Percentiles rank a stretch among this genome's conserved stretches.
Evolutionary conservation across 2,329 filamentous ascomycete genomes (phyloP).

Genomic region (Knoxdaviesia capensis): DNA sequence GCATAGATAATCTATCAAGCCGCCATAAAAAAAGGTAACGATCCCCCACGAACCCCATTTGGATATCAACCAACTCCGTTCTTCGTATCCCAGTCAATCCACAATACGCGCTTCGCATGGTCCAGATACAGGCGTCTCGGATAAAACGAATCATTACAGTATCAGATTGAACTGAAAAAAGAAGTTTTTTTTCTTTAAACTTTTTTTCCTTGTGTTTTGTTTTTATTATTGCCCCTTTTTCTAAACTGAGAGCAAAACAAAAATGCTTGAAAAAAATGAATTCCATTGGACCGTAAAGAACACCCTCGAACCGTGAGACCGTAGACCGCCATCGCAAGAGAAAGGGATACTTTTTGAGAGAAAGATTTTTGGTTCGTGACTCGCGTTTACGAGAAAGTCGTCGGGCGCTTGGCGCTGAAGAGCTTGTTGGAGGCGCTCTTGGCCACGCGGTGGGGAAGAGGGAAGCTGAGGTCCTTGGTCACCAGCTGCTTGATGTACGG

Average conservation of each 20-base stretch:
- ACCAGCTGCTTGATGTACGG: conserved; percentile 99
- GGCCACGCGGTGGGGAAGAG: conserved; percentile 87
- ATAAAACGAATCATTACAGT: background rate
- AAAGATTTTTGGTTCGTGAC: too few relatives aligned
- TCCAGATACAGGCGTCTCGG: too few relatives aligned
- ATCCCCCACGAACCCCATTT: too few relatives aligned
- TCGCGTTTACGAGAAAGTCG: conserved; percentile 79
- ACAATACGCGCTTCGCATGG: too few relatives aligned
- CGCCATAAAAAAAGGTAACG: too few relatives aligned
- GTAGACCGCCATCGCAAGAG: conserved; percentile 18
- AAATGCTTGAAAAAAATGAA: conserved; percentile 29
- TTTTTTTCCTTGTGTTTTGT: conserved; percentile 10
- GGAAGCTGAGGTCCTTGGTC: conserved; percentile 90
- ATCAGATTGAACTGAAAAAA: background rate
- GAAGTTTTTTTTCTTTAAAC: background rate
- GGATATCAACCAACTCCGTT: too few relatives aligned
- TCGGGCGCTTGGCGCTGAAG: conserved; percentile 81
- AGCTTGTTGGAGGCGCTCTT: conserved; percentile 73
- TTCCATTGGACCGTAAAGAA: conserved; percentile 40
- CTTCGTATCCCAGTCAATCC: too few relatives aligned
- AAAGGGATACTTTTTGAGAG: conserved; percentile 15
- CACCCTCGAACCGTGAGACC: conserved; percentile 36
- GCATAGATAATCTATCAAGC: too few relatives aligned
- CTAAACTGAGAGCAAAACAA: conserved; percentile 14
- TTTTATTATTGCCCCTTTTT: conserved; percentile 25